phyloP scores from a whole-genome alignment of 169 alveolate genomes.

The Plasmodium falciparum region DNA sequence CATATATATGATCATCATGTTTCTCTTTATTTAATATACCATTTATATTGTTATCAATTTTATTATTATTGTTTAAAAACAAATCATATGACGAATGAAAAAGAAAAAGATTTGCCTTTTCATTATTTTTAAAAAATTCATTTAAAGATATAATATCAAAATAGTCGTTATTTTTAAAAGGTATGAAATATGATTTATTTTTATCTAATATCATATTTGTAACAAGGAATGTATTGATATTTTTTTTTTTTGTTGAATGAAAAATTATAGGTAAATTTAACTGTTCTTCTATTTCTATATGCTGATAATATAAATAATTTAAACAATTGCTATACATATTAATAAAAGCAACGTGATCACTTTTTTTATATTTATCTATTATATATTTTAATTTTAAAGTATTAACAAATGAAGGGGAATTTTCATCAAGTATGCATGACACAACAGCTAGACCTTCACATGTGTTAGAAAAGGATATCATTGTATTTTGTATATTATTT shows the following conservation, averaged over 20 bases:
- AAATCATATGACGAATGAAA: constrained; percentile 11
- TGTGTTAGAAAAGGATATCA: constrained; percentile 18
- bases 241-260: too few relatives aligned
- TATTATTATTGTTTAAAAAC: not conserved
- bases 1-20: not conserved
- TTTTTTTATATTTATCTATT: constrained; percentile 31
- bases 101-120: constrained; percentile 8
- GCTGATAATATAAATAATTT: constrained; percentile 11
- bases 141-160: constrained; percentile 8
- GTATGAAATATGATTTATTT: constrained; percentile 1
- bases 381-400: constrained; percentile 33
- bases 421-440: constrained; percentile 30
- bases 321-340: constrained; percentile 23
- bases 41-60: not conserved
- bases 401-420: constrained; percentile 25
- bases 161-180: constrained; percentile 15
- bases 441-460: constrained; percentile 67
- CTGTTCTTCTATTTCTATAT: not conserved
- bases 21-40: not conserved
- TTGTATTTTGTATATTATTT: constrained; percentile 44
- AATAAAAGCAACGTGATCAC: constrained; percentile 10
- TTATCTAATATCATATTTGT: constrained; percentile 16
- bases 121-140: not conserved
- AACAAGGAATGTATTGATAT: not conserved
- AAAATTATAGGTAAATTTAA: too few relatives aligned